A percentile compares a stretch with the other conserved stretches of the same genome.
These are phyloP conservation scores for Gossypium mustelinum DNA, from an alignment of 345 rosid species.

Conservation along the genomic window DNA sequence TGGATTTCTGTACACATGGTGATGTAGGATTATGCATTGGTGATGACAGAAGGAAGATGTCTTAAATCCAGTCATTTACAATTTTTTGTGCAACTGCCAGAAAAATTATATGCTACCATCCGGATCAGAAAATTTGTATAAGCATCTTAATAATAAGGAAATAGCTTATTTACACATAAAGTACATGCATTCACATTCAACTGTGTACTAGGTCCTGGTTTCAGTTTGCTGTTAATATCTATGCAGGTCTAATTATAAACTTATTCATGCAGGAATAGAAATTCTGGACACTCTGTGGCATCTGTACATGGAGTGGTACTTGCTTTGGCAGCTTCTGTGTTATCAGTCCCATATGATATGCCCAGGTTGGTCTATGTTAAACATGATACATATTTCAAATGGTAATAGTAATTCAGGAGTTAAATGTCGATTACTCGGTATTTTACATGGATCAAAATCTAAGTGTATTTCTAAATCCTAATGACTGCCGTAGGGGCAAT, in stretches of 20 bases:
- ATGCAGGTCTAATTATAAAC: not conserved
- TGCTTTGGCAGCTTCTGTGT: conserved; percentile 90
- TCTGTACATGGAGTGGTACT: conserved; percentile 89
- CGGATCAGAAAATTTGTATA: not conserved
- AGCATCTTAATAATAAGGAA: conserved; percentile 3
- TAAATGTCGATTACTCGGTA: not conserved
- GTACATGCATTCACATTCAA: not conserved
- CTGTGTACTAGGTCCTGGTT: not conserved
- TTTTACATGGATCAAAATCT: not conserved
- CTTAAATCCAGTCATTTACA: not conserved
- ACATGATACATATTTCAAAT: not conserved
- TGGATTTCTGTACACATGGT: not conserved
- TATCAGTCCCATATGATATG: conserved; percentile 97
- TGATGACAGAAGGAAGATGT: not conserved
- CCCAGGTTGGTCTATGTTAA: conserved; percentile 63
- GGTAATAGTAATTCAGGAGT: not conserved
- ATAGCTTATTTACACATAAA: not conserved
- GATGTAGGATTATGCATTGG: not conserved
- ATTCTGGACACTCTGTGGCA: conserved; percentile 45
- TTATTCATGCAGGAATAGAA: conserved; percentile 46
- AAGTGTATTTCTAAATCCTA: not conserved
- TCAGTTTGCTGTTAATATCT: not conserved
- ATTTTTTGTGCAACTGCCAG: not conserved
- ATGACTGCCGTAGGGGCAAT: not conserved
- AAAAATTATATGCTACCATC: not conserved